A percentile compares a stretch with the other conserved stretches of the same genome.
Evolutionary conservation across 163 green algal species (phyloP).

Genomic region (Prototheca cutis): DNA sequence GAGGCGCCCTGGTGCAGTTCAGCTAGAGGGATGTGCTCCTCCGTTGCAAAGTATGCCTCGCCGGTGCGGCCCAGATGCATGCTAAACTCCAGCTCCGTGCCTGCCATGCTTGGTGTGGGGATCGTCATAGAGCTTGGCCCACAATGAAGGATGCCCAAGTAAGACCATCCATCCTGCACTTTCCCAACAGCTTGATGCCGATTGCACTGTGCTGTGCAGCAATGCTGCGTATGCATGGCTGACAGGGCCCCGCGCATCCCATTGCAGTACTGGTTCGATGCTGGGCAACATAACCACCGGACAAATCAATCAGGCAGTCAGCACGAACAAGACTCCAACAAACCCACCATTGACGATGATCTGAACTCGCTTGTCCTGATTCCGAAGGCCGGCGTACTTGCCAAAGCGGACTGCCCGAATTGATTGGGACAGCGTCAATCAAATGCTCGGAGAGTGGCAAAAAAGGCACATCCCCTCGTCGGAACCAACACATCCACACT

Average conservation of each 20-base stretch:
- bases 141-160: too few species aligned
- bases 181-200: too few species aligned
- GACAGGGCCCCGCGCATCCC: too few species aligned
- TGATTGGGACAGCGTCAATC: not conserved
- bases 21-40: conserved; percentile 9
- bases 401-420: conserved; percentile 81
- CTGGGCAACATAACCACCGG: too few species aligned
- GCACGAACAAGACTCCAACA: too few species aligned
- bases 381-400: conserved; percentile 77
- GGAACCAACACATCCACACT: not conserved
- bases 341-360: conserved; percentile 71
- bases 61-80: conserved; percentile 82
- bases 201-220: too few species aligned
- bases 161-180: not conserved
- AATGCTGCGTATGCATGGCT: too few species aligned
- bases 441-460: too few species aligned
- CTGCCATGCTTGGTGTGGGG: conserved; percentile 23
- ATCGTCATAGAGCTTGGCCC: too few species aligned
- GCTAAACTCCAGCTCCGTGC: conserved; percentile 41
- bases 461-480: not conserved
- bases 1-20: not conserved
- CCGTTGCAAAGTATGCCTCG: conserved; percentile 71
- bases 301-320: too few species aligned
- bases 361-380: conserved; percentile 57
- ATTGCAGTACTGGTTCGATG: too few species aligned